Evolutionary conservation across 179 eudicot species (phyloP), one percentile per base, ranked within the genome.

Genomic region (Silene coronaria): DNA sequence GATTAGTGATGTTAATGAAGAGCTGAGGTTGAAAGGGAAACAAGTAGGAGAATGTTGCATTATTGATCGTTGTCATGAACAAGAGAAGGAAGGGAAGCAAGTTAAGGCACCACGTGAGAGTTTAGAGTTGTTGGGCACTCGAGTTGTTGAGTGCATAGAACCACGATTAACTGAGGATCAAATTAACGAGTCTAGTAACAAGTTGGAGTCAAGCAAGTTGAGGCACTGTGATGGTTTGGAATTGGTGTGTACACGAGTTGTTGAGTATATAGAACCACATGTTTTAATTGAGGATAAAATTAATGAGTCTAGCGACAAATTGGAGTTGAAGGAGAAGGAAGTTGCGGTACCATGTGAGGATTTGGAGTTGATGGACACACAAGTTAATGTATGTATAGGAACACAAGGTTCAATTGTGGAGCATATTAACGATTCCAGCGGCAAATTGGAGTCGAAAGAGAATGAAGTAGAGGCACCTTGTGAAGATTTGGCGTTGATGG

Each of bases 1-100:
- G 27, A 32, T 32, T 14, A 28, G 65, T 53, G 55, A 26, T 46
- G 65, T 4, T 11, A 48, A 28, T 24, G 23, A 17, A 8, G 32
- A 14, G 34, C 6, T 48, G 55, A 51, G 36, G 5, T 21, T 13
- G 58, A 75, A 76, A 68, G 78, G 38, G 57, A 38, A 53, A n/a
- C 2, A 67, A 36, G 42, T 32, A 28, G 62, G 38, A 51, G 63
- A 57, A 17, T 81, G 72, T 22, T 6, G 72, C 48, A 12, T 8
- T 34, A 46, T 10, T 32, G 69, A 7, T 62, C 70, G 17, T 14
- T 24, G 69, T 26, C 19, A 28, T 5, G 13, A 32, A 30, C 70
- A 13, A 65, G 70, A n/a, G 70, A 65, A 32, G 12, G 9, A 14
- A 66, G n/a, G n/a, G n/a, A n/a, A n/a, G n/a, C n/a, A n/a, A n/a